Base-by-base conservation (phyloP, 1,284 basidiomycete genomes). In the Pyrrhoderma lamaoense region DNA sequence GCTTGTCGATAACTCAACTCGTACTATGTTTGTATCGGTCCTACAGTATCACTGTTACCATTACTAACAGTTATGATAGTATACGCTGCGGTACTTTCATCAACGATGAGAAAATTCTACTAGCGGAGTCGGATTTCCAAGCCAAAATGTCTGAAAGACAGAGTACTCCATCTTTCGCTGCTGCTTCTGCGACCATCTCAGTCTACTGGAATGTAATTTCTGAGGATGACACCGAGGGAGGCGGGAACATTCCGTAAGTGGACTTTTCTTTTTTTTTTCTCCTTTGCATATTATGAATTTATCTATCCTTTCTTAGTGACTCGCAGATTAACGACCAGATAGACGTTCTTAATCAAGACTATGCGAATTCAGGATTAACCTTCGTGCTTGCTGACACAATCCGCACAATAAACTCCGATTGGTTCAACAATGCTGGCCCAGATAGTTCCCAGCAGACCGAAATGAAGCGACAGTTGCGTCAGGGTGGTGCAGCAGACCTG, bases 141-240 rank as follows among this genome's bases (percentile, higher is more conserved):
- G 35, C 45, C 21, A 52, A 47, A 22, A 13, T 52, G 22, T 18
- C 36, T 35, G 8, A 39, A 18, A 11, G 4, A 14, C 23, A 22
- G 9, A 18, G 19, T 2, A 27, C 48, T 13, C 25, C 5, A 18
- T 13, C 45, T 16, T 18, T 47, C 46, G 59, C 60, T 38, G 55
- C 49, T 8, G 60, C 58, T 13, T 63, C 66, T 19, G 60, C 64
- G 27, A 63, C 69, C 51, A 70, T 66, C 34, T 57, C 69, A 51
- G 68, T 78, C 31, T 69, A 73, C 64, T 75, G 70, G 65, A 72
- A 77, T 57, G 74, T 77, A 52, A 67, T 79, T 58, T 64, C 62
- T 58, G 54, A 67, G 52, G 66, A 71, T 58, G 56, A 52, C 3
- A 69, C 72, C 18, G 42, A 63, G 13, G 58, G 61, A 19, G 72